These are phyloP conservation scores for Mallotus nudiflorus DNA, from an alignment of 345 rosid species.

Conservation along the genomic window DNA sequence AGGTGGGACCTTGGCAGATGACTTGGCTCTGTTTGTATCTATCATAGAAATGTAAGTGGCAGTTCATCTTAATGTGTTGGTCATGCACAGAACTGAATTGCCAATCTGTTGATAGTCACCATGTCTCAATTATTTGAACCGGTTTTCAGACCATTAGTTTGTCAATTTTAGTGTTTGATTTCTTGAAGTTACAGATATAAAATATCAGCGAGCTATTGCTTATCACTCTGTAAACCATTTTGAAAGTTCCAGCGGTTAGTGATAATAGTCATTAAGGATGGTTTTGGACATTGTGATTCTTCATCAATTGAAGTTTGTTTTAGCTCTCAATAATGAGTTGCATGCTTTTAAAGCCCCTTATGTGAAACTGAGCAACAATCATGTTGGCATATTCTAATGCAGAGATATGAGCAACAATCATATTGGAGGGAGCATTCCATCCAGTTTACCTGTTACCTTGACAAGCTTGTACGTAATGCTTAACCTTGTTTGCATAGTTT, in stretches of 20 bases:
- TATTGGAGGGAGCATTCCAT: slow-evolving; percentile 79
- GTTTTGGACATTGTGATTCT: neutral
- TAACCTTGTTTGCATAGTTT: neutral
- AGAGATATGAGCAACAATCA: slow-evolving; percentile 89
- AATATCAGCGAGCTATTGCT: neutral
- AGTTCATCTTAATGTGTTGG: slow-evolving; percentile 14
- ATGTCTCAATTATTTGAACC: slow-evolving; percentile 1
- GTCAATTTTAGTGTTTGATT: neutral
- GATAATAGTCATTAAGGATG: neutral
- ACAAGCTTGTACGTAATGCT: slow-evolving; percentile 55
- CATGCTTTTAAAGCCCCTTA: too few species aligned
- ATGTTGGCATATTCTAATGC: slow-evolving; percentile 38
- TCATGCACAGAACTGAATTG: slow-evolving; percentile 8
- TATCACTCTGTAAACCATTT: neutral
- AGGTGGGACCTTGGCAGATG: slow-evolving; percentile 58
- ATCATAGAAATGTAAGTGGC: slow-evolving; percentile 68
- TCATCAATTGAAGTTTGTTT: neutral
- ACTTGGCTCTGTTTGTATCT: slow-evolving; percentile 55
- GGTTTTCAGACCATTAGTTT: neutral
- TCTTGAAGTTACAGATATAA: neutral
- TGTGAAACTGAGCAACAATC: too few species aligned
- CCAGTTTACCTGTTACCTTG: slow-evolving; percentile 63
- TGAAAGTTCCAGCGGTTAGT: neutral
- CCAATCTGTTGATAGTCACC: neutral
- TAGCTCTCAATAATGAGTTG: neutral